Evolutionary conservation across 805 yeast species (phyloP).

Genomic region (Candida silvicultrix): DNA sequence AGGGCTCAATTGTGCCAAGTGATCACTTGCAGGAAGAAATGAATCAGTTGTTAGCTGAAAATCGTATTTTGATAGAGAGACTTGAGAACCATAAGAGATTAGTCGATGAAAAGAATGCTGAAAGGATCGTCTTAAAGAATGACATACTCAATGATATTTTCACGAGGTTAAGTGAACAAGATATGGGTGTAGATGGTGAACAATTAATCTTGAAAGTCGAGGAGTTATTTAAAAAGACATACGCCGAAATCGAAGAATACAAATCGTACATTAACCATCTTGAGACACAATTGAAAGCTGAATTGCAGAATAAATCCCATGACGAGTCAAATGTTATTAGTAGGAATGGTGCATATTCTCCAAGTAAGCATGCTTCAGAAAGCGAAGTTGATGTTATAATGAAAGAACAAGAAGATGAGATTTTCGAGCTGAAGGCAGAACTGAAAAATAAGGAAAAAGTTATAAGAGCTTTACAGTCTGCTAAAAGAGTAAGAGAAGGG

Average conservation of each 20-base stretch:
- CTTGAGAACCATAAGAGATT: slow-evolving; percentile 64
- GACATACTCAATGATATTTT: slow-evolving; percentile 55
- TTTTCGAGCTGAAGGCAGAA: slow-evolving; percentile 54
- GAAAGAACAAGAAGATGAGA: slow-evolving; percentile 62
- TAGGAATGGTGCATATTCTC: slow-evolving; percentile 3
- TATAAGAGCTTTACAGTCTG: slow-evolving; percentile 64
- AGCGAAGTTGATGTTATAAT: slow-evolving; percentile 26
- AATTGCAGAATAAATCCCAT: slow-evolving; percentile 6
- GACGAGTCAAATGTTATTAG: neutral
- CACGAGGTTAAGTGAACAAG: slow-evolving; percentile 28
- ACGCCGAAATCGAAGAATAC: slow-evolving; percentile 50
- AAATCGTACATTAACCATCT: slow-evolving; percentile 53
- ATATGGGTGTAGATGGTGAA: slow-evolving; percentile 31
- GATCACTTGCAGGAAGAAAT: slow-evolving; percentile 25
- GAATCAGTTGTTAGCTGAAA: slow-evolving; percentile 52
- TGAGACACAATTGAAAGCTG: slow-evolving; percentile 41
- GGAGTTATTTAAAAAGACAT: slow-evolving; percentile 40
- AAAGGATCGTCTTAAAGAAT: slow-evolving; percentile 46
- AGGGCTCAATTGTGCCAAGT: neutral
- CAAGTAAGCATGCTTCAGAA: slow-evolving; percentile 10
- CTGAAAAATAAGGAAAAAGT: slow-evolving; percentile 72
- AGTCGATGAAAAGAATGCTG: slow-evolving; percentile 53
- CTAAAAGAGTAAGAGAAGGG: slow-evolving; percentile 49
- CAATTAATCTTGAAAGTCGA: slow-evolving; percentile 36
- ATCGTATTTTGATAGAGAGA: slow-evolving; percentile 55